phyloP scores from a whole-genome alignment of 768 basidiomycete genomes.

The Boletus tylopilopsis region DNA sequence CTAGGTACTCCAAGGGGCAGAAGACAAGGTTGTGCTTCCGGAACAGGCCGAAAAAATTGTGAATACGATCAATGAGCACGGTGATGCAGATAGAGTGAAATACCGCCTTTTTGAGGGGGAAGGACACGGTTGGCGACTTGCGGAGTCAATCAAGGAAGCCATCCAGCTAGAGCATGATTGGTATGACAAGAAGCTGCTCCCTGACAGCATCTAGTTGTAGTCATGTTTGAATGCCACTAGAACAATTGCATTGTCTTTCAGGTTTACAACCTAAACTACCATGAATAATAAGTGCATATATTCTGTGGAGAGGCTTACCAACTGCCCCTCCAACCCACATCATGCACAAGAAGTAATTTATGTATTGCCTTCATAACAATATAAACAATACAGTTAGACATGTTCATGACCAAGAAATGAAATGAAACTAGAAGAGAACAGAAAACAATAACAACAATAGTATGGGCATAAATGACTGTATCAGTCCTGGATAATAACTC shows the following conservation, averaged over 20 bases:
- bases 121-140: slow-evolving; percentile 40
- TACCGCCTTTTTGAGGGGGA: slow-evolving; percentile 43
- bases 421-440: too few relatives aligned
- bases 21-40: slow-evolving; percentile 64
- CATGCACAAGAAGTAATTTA: slow-evolving; percentile 63
- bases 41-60: slow-evolving; percentile 47
- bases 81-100: slow-evolving; percentile 28
- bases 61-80: slow-evolving; percentile 18
- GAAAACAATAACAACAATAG: too few relatives aligned
- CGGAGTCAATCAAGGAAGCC: slow-evolving; percentile 34
- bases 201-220: too few relatives aligned
- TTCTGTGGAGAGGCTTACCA: slow-evolving; percentile 31
- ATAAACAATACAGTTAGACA: too few relatives aligned
- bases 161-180: slow-evolving; percentile 34
- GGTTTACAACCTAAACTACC: slow-evolving; percentile 28
- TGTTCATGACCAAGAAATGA: too few relatives aligned
- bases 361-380: too few relatives aligned
- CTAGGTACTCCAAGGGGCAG: slow-evolving; percentile 67
- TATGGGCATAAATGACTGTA: too few relatives aligned
- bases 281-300: not conserved
- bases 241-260: too few relatives aligned
- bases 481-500: too few relatives aligned
- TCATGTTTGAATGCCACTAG: too few relatives aligned
- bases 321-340: slow-evolving; percentile 67
- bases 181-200: slow-evolving; percentile 27